phyloP scores from a whole-genome alignment of 176 grass and related monocot genomes.

The Saccharum officinarum region DNA sequence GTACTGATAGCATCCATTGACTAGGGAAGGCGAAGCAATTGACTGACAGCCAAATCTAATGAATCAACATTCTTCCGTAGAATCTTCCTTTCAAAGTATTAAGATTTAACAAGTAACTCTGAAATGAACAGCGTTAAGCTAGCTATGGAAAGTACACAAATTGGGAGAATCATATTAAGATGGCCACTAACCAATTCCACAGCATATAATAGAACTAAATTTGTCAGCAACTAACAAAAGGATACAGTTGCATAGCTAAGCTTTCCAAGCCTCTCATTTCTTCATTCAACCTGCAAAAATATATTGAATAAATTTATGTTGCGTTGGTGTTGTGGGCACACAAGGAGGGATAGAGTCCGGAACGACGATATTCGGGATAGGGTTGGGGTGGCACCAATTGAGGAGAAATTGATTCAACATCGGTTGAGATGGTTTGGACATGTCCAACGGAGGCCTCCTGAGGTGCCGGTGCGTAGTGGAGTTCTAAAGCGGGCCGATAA shows the following conservation, averaged over 20 bases:
- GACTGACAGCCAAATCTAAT: constrained; percentile 75
- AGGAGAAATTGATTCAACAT: too few relatives aligned
- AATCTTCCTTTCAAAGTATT: constrained; percentile 66
- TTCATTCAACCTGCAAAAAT: constrained; percentile 77
- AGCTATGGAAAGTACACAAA: background rate
- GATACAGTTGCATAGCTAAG: constrained; percentile 88
- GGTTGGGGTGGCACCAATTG: too few relatives aligned
- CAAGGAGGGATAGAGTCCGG: too few relatives aligned
- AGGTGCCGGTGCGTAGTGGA: too few relatives aligned
- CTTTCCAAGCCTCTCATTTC: constrained; percentile 92
- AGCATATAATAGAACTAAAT: constrained; percentile 3
- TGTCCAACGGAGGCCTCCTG: too few relatives aligned
- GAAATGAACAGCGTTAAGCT: constrained; percentile 28
- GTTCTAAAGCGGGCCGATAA: too few relatives aligned
- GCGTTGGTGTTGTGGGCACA: too few relatives aligned
- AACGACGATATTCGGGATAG: too few relatives aligned
- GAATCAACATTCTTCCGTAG: constrained; percentile 83
- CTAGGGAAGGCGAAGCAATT: constrained; percentile 64
- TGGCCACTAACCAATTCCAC: background rate
- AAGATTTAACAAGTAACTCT: constrained; percentile 47
- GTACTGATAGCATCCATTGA: background rate
- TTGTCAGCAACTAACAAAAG: constrained; percentile 45
- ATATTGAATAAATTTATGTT: background rate
- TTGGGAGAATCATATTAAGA: background rate
- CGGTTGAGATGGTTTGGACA: too few relatives aligned